A percentile compares a stretch with the other conserved stretches of the same genome.
Evolutionary conservation across 306 rosid genomes (phyloP).

Genomic region (Corylus avellana): DNA sequence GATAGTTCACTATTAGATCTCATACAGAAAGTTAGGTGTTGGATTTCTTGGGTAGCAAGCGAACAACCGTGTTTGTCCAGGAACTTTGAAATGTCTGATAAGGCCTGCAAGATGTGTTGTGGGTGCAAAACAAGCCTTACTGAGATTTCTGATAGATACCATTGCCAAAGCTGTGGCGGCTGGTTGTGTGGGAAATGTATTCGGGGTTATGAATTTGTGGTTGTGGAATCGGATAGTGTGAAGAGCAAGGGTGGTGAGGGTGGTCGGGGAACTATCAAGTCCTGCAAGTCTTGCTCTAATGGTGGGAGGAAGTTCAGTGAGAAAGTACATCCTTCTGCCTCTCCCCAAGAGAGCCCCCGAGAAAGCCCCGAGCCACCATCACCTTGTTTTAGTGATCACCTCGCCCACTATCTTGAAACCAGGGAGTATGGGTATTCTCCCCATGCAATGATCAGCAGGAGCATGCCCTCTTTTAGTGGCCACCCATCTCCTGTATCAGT

Average conservation of each 20-base stretch:
- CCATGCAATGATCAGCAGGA: conserved; percentile 41
- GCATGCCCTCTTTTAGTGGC: conserved; percentile 48
- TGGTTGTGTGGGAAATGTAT: conserved; percentile 74
- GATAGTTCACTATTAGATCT: conserved; percentile 73
- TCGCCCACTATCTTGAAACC: conserved; percentile 45
- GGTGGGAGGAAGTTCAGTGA: conserved; percentile 50
- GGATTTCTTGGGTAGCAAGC: conserved; percentile 58
- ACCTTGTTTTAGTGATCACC: conserved; percentile 36
- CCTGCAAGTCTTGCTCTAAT: conserved; percentile 69
- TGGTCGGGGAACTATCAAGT: conserved; percentile 31
- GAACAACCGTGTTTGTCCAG: conserved; percentile 38
- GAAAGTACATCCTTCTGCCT: conserved; percentile 84
- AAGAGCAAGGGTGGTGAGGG: conserved; percentile 34
- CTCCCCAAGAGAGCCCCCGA: conserved; percentile 79
- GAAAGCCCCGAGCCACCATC: conserved; percentile 75
- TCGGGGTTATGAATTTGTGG: conserved; percentile 45
- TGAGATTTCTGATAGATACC: conserved; percentile 42
- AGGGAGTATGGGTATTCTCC: conserved; percentile 57
- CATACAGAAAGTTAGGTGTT: conserved; percentile 64
- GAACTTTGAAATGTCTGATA: conserved; percentile 55
- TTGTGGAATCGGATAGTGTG: conserved; percentile 35
- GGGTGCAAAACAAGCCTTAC: conserved; percentile 50
- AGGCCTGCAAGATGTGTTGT: conserved; percentile 57
- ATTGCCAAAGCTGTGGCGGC: conserved; percentile 68
- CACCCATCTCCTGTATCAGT: conserved; percentile 55